Evolutionary conservation across 768 basidiomycete species (phyloP).

Genomic region (Mycena albidolilacea): DNA sequence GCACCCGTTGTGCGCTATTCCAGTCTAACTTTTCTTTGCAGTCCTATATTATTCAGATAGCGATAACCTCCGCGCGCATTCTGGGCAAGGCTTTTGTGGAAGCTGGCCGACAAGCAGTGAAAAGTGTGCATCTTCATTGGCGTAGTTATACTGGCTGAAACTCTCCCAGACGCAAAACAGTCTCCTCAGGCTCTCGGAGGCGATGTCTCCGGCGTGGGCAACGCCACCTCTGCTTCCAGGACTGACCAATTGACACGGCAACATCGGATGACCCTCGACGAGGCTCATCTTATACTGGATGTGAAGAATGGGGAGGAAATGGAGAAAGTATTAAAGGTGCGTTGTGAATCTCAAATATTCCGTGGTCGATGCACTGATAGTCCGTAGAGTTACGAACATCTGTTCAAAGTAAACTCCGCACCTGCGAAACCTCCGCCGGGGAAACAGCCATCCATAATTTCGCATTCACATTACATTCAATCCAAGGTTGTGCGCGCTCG

Average conservation of each 20-base stretch:
- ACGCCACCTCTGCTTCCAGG: constrained; percentile 80
- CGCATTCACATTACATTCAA: constrained; percentile 92
- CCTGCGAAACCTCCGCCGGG: constrained; percentile 63
- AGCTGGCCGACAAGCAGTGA: constrained; percentile 92
- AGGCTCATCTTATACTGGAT: constrained; percentile 95
- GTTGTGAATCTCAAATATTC: constrained; percentile 34
- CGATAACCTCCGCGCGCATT: constrained; percentile 83
- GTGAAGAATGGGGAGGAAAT: constrained; percentile 79
- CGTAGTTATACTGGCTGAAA: constrained; percentile 14
- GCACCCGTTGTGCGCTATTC: constrained; percentile 35
- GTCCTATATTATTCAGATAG: constrained; percentile 89
- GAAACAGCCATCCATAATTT: constrained; percentile 58
- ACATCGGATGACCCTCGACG: constrained; percentile 94
- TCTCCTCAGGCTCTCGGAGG: constrained; percentile 79
- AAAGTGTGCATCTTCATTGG: constrained; percentile 73
- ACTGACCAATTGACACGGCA: constrained; percentile 89
- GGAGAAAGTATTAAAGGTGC: constrained; percentile 82
- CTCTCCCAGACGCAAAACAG: constrained; percentile 81
- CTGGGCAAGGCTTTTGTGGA: constrained; percentile 93
- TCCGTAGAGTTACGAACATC: constrained; percentile 88
- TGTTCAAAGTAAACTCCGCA: constrained; percentile 90
- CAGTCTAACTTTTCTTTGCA: constrained; percentile 47
- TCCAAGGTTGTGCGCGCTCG: constrained; percentile 97
- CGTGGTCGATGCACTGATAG: not conserved
- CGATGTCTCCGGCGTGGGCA: constrained; percentile 81